phyloP scores from a whole-genome alignment of 1,139 yeast species.

The Geotrichum citri-aurantii region DNA sequence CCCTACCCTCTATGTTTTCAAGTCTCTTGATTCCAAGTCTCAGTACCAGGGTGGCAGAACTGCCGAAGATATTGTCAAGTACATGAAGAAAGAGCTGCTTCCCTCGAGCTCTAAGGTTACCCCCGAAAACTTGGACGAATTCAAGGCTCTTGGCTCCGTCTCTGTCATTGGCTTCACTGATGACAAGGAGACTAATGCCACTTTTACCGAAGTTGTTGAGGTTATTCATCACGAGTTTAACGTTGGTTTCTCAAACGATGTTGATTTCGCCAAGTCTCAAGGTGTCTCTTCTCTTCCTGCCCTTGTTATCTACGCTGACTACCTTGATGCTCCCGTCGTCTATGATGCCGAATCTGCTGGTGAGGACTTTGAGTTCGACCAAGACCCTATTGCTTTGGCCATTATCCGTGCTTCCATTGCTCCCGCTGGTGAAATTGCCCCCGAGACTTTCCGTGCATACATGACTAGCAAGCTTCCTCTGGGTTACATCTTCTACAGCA shows the following conservation, averaged over 20 bases:
- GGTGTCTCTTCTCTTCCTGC: slow-evolving; percentile 43
- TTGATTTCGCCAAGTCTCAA: slow-evolving; percentile 43
- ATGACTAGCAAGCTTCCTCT: slow-evolving; percentile 70
- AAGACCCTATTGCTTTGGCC: slow-evolving; percentile 37
- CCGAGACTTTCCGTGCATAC: slow-evolving; percentile 72
- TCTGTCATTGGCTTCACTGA: slow-evolving; percentile 46
- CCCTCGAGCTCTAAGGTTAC: slow-evolving; percentile 66
- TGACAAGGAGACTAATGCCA: slow-evolving; percentile 40
- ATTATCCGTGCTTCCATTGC: slow-evolving; percentile 67
- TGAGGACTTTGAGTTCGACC: slow-evolving; percentile 32
- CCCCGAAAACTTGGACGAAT: slow-evolving; percentile 46
- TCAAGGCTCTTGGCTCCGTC: slow-evolving; percentile 43
- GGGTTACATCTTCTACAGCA: slow-evolving; percentile 79
- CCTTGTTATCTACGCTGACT: slow-evolving; percentile 44
- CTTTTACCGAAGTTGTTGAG: slow-evolving; percentile 52
- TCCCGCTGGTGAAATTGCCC: slow-evolving; percentile 91
- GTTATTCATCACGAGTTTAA: slow-evolving; percentile 54
- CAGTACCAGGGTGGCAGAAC: slow-evolving; percentile 77
- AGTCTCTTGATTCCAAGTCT: slow-evolving; percentile 49
- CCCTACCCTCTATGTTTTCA: slow-evolving; percentile 85
- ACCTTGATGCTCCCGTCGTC: slow-evolving; percentile 42
- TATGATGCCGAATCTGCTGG: slow-evolving; percentile 36
- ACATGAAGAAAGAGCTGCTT: slow-evolving; percentile 75
- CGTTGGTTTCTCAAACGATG: slow-evolving; percentile 54
- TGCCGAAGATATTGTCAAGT: slow-evolving; percentile 67